Conservation (phyloP, 768 basidiomycete species). For the Hypsizygus marmoreus region DNA sequence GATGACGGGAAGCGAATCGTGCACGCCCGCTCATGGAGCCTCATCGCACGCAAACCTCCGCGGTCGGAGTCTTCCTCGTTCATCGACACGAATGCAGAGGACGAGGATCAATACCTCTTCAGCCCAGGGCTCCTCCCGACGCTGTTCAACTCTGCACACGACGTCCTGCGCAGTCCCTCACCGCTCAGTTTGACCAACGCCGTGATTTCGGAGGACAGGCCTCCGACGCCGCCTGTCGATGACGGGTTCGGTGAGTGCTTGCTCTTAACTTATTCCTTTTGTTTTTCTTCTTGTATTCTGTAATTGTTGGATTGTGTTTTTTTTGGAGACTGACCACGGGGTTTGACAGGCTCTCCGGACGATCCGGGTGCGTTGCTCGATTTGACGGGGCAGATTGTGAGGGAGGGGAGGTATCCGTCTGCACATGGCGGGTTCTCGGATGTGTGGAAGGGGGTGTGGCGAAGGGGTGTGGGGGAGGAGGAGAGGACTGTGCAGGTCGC, state of each 20-base stretch:
- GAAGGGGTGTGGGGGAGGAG: too few relatives aligned
- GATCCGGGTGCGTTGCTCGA: conserved; percentile 22
- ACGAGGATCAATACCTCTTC: conserved; percentile 29
- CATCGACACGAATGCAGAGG: conserved; percentile 23
- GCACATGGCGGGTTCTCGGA: conserved; percentile 48
- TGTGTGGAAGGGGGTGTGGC: conserved; percentile 42
- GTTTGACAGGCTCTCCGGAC: conserved; percentile 2
- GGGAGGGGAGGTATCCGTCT: conserved; percentile 33
- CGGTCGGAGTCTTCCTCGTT: conserved; percentile 40
- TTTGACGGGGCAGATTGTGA: conserved; percentile 32
- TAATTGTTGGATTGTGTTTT: too few relatives aligned
- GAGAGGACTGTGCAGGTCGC: too few relatives aligned
- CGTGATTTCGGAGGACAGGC: conserved; percentile 4
- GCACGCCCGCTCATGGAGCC: conserved; percentile 39
- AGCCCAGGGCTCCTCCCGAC: conserved; percentile 40
- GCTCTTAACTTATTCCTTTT: not conserved
- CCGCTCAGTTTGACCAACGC: conserved; percentile 9
- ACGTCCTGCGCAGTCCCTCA: conserved; percentile 12
- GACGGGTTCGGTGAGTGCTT: conserved; percentile 8
- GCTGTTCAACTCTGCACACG: conserved; percentile 23
- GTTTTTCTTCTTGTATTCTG: not conserved
- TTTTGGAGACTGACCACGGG: too few relatives aligned
- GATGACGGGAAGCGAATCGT: conserved; percentile 20
- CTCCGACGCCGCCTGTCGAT: conserved; percentile 10
- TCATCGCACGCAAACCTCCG: conserved; percentile 38